Percentiles rank a stretch among this genome's conserved stretches.
phyloP scores from a whole-genome alignment of 148 eudicot genomes.

The Polygonum maritimum region DNA sequence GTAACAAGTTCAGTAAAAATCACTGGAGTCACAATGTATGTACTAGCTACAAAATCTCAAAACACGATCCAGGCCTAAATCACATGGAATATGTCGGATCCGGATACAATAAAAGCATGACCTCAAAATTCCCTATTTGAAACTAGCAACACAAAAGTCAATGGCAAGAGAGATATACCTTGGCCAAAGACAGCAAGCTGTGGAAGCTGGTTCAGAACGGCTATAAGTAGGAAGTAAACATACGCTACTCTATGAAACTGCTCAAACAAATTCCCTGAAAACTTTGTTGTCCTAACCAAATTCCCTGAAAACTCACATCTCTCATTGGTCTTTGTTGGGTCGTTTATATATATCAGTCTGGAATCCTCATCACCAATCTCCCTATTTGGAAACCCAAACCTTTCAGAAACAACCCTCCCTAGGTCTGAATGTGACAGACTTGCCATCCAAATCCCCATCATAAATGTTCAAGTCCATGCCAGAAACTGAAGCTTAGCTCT shows the following conservation, averaged over 20 bases:
- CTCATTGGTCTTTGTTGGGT: constrained; percentile 58
- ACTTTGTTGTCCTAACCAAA: constrained; percentile 82
- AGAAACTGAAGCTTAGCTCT: constrained; percentile 11
- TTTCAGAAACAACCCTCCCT: constrained; percentile 55
- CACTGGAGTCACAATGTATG: too few species aligned
- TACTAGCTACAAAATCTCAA: too few species aligned
- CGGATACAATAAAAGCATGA: too few species aligned
- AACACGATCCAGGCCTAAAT: too few species aligned
- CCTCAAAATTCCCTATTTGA: constrained; percentile 11
- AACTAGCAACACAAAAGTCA: constrained; percentile 75
- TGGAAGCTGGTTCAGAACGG: too few species aligned
- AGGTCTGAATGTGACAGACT: constrained; percentile 51
- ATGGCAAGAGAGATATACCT: constrained; percentile 36
- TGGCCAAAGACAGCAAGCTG: too few species aligned
- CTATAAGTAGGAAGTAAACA: too few species aligned
- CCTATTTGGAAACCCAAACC: constrained; percentile 53
- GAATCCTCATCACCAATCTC: constrained; percentile 88
- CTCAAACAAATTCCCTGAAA: constrained; percentile 28
- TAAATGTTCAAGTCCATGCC: constrained; percentile 19
- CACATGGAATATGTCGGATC: too few species aligned
- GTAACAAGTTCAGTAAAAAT: too few species aligned
- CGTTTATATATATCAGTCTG: constrained; percentile 25
- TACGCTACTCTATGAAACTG: too few species aligned
- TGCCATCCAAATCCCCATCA: constrained; percentile 30
- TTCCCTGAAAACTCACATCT: constrained; percentile 68